These are phyloP conservation scores for Hypholoma sublateritium DNA, from an alignment of 768 basidiomycete genomes.

Conservation along the genomic window DNA sequence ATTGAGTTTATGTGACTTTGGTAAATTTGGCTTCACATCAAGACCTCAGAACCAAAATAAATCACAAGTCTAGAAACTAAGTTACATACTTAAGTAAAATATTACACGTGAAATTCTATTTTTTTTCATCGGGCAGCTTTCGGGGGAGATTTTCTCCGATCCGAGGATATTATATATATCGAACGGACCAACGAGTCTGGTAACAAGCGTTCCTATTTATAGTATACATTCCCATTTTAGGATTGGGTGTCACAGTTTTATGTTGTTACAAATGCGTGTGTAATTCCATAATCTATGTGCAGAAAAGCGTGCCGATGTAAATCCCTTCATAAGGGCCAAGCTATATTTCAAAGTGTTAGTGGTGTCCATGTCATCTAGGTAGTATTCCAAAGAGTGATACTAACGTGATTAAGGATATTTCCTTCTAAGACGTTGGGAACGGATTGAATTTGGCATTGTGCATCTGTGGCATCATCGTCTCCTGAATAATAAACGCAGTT, in stretches of 20 bases:
- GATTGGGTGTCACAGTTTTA: no score
- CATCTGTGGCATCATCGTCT: slow-evolving; percentile 54
- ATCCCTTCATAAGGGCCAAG: slow-evolving; percentile 56
- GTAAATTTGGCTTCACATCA: no score
- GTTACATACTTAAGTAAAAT: background rate
- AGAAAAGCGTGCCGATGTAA: slow-evolving; percentile 44
- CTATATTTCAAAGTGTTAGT: slow-evolving; percentile 14
- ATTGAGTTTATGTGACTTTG: no score
- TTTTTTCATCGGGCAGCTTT: background rate
- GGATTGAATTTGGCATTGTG: slow-evolving; percentile 50
- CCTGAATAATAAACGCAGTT: slow-evolving; percentile 25
- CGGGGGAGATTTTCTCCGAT: background rate
- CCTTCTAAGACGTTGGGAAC: slow-evolving; percentile 55
- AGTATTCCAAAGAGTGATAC: slow-evolving; percentile 9
- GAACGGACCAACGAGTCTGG: background rate
- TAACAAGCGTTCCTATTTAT: background rate
- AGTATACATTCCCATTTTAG: background rate
- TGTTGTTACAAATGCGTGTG: no score
- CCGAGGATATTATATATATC: background rate
- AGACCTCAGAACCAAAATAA: no score
- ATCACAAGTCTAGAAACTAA: background rate
- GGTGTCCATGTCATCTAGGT: background rate
- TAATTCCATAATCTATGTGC: slow-evolving; percentile 6
- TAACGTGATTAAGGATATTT: slow-evolving; percentile 51
- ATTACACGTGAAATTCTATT: background rate